These are phyloP conservation scores for Aspergillus versicolor DNA, from an alignment of 2,329 filamentous ascomycete species.

Conservation along the genomic window DNA sequence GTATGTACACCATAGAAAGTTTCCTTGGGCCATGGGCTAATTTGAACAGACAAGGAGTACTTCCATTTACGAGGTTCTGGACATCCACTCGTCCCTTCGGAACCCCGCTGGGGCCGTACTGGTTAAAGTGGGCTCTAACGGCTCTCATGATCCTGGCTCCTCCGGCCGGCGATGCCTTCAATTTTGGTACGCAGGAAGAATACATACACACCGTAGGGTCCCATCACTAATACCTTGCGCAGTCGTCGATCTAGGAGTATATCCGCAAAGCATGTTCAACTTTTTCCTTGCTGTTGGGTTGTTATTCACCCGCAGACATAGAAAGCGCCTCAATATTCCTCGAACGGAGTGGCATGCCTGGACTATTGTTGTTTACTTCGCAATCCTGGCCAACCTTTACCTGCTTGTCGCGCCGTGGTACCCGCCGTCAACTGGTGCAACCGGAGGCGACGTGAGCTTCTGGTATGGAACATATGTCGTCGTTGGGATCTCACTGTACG, in stretches of 20 bases:
- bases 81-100: constrained; percentile 63
- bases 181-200: constrained; percentile 49
- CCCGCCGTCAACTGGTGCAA: constrained; percentile 59
- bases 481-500: constrained; percentile 64
- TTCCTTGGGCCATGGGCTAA: not conserved
- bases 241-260: constrained; percentile 61
- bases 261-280: constrained; percentile 60
- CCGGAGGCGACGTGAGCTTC: constrained; percentile 67
- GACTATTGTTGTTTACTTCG: constrained; percentile 59
- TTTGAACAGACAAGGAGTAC: constrained; percentile 54
- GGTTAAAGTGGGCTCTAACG: constrained; percentile 58
- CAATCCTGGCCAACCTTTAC: constrained; percentile 59
- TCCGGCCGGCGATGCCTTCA: constrained; percentile 64
- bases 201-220: not conserved
- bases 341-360: constrained; percentile 58
- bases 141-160: constrained; percentile 61
- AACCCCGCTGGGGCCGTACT: constrained; percentile 60
- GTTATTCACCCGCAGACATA: constrained; percentile 56
- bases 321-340: constrained; percentile 51
- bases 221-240: not conserved
- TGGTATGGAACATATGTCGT: constrained; percentile 71
- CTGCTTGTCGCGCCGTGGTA: constrained; percentile 71
- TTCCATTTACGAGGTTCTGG: constrained; percentile 63
- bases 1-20: constrained; percentile 24
- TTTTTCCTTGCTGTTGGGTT: constrained; percentile 59